Evolutionary conservation across 371 early-diverging fungal species (phyloP), one percentile per base, ranked within the genome.

Genomic region (Mortierella sp.): DNA sequence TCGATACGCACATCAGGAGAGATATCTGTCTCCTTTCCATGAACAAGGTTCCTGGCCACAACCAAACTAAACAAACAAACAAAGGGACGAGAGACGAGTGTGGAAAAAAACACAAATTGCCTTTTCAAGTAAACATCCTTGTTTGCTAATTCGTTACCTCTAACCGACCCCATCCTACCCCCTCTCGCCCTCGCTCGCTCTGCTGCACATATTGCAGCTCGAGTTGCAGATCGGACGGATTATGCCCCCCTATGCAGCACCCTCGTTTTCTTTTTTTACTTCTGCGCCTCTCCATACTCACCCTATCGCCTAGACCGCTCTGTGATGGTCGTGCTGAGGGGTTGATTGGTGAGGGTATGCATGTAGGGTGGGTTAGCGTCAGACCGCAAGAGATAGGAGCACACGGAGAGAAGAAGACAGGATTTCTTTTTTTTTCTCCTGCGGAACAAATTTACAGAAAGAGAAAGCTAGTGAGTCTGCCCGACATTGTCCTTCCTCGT

Each of bases 21-120:
- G 59, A 59, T 59, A 31, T 16, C 46, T 48, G 34, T 11, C 19
- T 46, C 37, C 31, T 46, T 21, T 67, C 9, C 16, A 31, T 13
- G 16, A 61, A 9, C 31, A 61, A 61, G 67, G 67, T 67, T 67
- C 43, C 40, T 28, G 8, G 31, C 19, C 61, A 34, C 61, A 28
- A 14, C 21, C 3, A n/a, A 57, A 16, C 21, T 37, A 40, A 40
- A 40, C 40, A 44, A n/a, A 43, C 59, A 44, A 40, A 59, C 6
- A 26, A 40, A 59, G 1, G 5, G 19, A 34, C 16, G 57, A n/a
- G 46, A 46, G 10, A 13, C 1, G 50, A 80, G 76, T 69, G 76
- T 72, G 81, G 73, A 70, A 81, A 76, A 69, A 69, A 69, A 76
- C 31, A 13, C 44, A 24, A 80, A 80, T 75, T 80, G 48, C 80